phyloP scores from a whole-genome alignment of 2,329 filamentous ascomycete genomes.

The Cytospora leucostoma region DNA sequence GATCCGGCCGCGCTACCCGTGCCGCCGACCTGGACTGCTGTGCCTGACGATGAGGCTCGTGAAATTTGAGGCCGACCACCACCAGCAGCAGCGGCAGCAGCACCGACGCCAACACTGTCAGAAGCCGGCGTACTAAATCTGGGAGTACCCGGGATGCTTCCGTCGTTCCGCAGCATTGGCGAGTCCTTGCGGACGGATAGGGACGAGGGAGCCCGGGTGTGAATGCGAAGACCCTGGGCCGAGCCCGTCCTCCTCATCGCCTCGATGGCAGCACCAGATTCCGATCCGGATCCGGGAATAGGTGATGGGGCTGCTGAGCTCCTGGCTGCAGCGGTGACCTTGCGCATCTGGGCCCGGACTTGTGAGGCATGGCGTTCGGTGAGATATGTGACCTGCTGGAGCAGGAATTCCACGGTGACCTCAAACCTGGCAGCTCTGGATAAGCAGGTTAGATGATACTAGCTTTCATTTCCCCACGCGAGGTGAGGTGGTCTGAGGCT shows the following conservation, averaged over 20 bases:
- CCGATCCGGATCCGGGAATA: conserved; percentile 51
- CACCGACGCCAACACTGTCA: not conserved
- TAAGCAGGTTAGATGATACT: conserved; percentile 21
- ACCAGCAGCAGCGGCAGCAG: conserved; percentile 29
- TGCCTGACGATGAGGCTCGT: conserved; percentile 51
- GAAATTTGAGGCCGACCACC: conserved; percentile 48
- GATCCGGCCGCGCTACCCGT: conserved; percentile 20
- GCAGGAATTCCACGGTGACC: conserved; percentile 82
- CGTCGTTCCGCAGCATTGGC: conserved; percentile 53
- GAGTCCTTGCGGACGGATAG: conserved; percentile 61
- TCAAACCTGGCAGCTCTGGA: conserved; percentile 72
- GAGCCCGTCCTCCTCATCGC: conserved; percentile 56
- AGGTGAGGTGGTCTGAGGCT: conserved; percentile 11
- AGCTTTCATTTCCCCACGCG: not conserved
- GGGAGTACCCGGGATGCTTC: conserved; percentile 46
- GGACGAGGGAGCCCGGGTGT: conserved; percentile 52
- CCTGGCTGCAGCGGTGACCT: conserved; percentile 59
- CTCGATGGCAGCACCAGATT: conserved; percentile 43
- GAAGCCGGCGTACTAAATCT: conserved; percentile 38
- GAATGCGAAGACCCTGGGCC: conserved; percentile 33
- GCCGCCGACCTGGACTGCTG: conserved; percentile 35
- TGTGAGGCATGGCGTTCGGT: conserved; percentile 90
- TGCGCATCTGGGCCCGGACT: conserved; percentile 86
- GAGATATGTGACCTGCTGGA: conserved; percentile 91
- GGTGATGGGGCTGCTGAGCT: conserved; percentile 59